These are phyloP conservation scores for Bothriochloa decipiens DNA, from an alignment of 176 grass and related monocot genomes.

Conservation along the genomic window DNA sequence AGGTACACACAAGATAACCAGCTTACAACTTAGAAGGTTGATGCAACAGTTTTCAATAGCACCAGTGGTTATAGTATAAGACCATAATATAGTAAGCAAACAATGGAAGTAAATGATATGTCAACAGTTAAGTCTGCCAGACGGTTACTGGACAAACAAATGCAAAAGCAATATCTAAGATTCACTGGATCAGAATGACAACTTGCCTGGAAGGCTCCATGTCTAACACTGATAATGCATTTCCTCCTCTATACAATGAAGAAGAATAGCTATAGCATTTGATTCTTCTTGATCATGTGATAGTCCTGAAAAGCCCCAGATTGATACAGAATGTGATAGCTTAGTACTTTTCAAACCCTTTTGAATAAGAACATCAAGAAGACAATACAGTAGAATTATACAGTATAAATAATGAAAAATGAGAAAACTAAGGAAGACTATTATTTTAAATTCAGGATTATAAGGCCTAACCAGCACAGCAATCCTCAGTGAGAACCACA, in stretches of 20 bases:
- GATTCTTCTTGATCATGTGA: conserved; percentile 50
- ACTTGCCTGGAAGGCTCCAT: conserved; percentile 82
- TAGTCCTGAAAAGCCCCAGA: conserved; percentile 50
- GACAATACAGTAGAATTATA: conserved; percentile 9
- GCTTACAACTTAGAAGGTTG: background rate
- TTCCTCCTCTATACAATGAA: conserved; percentile 62
- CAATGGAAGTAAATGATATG: background rate
- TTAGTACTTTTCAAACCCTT: conserved; percentile 38
- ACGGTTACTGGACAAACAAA: conserved; percentile 23
- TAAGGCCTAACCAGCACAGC: conserved; percentile 54
- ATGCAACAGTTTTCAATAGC: background rate
- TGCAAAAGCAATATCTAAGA: conserved; percentile 38
- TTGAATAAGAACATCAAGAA: conserved; percentile 21
- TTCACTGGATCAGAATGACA: conserved; percentile 14
- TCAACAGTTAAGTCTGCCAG: conserved; percentile 8
- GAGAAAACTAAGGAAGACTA: conserved; percentile 28
- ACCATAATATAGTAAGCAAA: background rate
- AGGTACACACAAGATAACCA: conserved; percentile 2
- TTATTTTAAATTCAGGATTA: conserved; percentile 38
- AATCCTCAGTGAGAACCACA: conserved; percentile 62
- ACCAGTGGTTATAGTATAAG: background rate
- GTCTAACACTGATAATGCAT: conserved; percentile 68
- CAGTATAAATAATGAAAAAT: conserved; percentile 19
- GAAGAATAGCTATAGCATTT: conserved; percentile 62
- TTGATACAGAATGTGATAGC: conserved; percentile 39